phyloP scores from a whole-genome alignment of 1,139 yeast species.

The Candida pseudoviswanathii region DNA sequence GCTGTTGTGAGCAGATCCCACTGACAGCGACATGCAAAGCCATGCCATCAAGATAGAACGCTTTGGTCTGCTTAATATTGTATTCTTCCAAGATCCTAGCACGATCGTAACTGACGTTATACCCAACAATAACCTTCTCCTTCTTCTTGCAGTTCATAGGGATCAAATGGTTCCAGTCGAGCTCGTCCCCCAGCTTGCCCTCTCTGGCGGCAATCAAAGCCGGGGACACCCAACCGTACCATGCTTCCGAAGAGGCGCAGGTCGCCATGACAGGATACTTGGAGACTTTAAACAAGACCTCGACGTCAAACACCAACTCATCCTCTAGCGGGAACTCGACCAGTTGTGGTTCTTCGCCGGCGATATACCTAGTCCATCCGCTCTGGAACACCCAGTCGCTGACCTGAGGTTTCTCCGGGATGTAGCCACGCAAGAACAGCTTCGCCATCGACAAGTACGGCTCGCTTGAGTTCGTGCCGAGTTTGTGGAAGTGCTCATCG shows the following conservation, averaged over 20 bases:
- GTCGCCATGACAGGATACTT: conserved; percentile 81
- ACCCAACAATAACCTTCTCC: conserved; percentile 76
- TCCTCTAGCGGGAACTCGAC: conserved; percentile 72
- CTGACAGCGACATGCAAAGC: conserved; percentile 87
- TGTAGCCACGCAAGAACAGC: conserved; percentile 30
- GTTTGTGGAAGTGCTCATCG: conserved; percentile 81
- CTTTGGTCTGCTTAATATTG: conserved; percentile 61
- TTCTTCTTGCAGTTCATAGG: conserved; percentile 60
- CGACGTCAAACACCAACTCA: conserved; percentile 85
- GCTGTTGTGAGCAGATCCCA: conserved; percentile 92
- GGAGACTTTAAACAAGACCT: conserved; percentile 75
- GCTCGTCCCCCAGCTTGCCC: conserved; percentile 24
- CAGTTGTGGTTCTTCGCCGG: conserved; percentile 49
- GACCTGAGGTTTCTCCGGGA: conserved; percentile 49
- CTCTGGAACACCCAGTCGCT: conserved; percentile 54
- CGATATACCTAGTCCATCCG: conserved; percentile 84
- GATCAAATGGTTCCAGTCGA: conserved; percentile 66
- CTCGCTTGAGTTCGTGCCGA: conserved; percentile 63
- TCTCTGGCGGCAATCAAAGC: conserved; percentile 51
- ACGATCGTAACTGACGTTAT: conserved; percentile 88
- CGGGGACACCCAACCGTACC: conserved; percentile 98
- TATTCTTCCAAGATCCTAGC: conserved; percentile 88
- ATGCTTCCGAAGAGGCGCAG: conserved; percentile 75
- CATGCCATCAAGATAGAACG: conserved; percentile 89
- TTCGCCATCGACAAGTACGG: conserved; percentile 59